phyloP scores from a whole-genome alignment of 208 protist genomes.

The Trypanosoma theileri region DNA sequence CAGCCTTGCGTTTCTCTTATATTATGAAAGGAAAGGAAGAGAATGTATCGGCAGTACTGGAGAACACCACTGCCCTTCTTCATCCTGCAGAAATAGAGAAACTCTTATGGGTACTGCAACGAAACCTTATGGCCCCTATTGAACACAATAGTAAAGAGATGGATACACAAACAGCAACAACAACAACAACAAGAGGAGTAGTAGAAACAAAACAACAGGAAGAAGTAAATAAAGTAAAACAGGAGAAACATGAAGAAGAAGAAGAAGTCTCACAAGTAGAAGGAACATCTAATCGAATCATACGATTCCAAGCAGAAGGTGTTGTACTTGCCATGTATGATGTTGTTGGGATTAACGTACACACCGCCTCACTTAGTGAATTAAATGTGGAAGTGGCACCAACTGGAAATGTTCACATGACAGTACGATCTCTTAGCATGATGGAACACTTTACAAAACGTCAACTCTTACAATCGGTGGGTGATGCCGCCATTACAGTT shows the following conservation, averaged over 20 bases:
- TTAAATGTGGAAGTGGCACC: conserved; percentile 37
- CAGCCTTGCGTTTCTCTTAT: conserved; percentile 46
- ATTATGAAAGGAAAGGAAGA: conserved; percentile 24
- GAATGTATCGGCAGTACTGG: conserved; percentile 44
- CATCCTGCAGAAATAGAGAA: conserved; percentile 65
- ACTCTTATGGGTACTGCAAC: conserved; percentile 51
- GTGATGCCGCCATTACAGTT: conserved; percentile 23
- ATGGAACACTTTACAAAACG: conserved; percentile 67
- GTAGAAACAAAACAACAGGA: not conserved
- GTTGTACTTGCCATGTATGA: conserved; percentile 64
- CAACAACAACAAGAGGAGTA: conserved; percentile 9
- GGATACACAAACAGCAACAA: not conserved
- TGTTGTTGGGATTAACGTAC: conserved; percentile 53
- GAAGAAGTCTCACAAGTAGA: not conserved
- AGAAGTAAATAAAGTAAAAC: not conserved
- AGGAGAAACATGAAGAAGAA: conserved; percentile 1
- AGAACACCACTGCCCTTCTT: conserved; percentile 53
- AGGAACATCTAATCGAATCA: conserved; percentile 25
- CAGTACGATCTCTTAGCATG: conserved; percentile 43
- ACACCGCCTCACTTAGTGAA: conserved; percentile 50
- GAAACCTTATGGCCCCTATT: conserved; percentile 61
- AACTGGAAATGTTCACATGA: conserved; percentile 39
- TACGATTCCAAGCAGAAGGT: conserved; percentile 51
- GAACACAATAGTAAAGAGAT: conserved; percentile 4
- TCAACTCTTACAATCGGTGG: conserved; percentile 44